Base-by-base conservation (phyloP, 768 basidiomycete genomes). In the Saitozyma sp. region DNA sequence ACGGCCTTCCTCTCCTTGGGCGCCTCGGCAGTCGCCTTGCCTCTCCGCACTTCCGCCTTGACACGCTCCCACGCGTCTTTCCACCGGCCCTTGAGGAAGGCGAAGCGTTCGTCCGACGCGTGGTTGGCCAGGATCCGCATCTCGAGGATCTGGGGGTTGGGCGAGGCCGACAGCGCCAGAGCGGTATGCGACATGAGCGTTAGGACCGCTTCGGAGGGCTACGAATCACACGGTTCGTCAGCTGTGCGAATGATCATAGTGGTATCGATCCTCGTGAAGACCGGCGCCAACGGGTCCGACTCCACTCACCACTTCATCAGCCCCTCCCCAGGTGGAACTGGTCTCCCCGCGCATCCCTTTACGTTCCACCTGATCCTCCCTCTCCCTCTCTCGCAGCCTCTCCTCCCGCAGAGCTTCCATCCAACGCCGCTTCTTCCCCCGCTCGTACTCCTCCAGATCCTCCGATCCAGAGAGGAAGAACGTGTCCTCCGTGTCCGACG, bases 51-150 rank as follows among this genome's bases (percentile, higher is more conserved):
- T 6, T 79, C 82, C 54, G 82, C 84, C 20, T 88, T 88, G 29
- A 83, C 78, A 1, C 79, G 70, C 39, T 79, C 79, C 92, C 92
- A 95, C 5, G 83, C 81, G 2, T 79, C 79, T 58, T 83, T 82
- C 87, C 89, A 92, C 20, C 89, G 81, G 2, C 92, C 92, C 41
- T 86, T 84, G 50, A 95, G 78, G 77, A 94, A 94, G 0, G 87
- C 85, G 72, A 96, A 94, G 7, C 89, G 84, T 50, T 82, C 81
- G 75, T 95, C 91, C 11, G 82, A 80, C 0, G 90, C 88, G 71
- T 94, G 85, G 68, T 95, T 92, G 9, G 92, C 88, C 14, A 95
- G 82, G 69, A 96, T 92, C 7, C 92, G 85, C 84, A 92, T 87
- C 77, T 93, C 91, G 20, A 95, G 83, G 65, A 92, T 87, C 0